These are phyloP conservation scores for Pachysandra terminalis DNA, from an alignment of 164 flowering plant genomes.

Conservation along the genomic window DNA sequence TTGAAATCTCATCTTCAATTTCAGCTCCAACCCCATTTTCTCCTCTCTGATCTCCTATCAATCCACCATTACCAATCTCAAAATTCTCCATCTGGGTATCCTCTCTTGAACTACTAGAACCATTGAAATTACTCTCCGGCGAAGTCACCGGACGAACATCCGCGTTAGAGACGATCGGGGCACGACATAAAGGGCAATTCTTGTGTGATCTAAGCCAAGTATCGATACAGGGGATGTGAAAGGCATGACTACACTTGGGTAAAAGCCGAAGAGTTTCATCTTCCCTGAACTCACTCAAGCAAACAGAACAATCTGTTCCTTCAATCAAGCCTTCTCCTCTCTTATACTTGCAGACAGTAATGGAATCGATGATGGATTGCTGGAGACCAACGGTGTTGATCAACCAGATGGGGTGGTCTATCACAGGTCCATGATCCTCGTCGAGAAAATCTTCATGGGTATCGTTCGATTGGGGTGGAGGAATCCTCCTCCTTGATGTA, in stretches of 20 bases:
- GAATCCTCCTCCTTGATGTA: background rate
- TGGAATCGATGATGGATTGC: slow-evolving; percentile 37
- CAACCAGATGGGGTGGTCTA: slow-evolving; percentile 51
- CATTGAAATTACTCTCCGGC: slow-evolving; percentile 7
- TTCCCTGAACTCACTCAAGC: slow-evolving; percentile 55
- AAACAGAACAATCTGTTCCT: slow-evolving; percentile 66
- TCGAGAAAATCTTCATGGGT: slow-evolving; percentile 27
- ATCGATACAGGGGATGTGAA: slow-evolving; percentile 65
- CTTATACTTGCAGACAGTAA: slow-evolving; percentile 35
- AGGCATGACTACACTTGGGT: slow-evolving; percentile 77
- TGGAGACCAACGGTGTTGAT: slow-evolving; percentile 46
- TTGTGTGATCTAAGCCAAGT: slow-evolving; percentile 69
- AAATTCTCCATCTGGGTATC: slow-evolving; percentile 25
- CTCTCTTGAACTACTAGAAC: slow-evolving; percentile 6
- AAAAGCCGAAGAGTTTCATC: slow-evolving; percentile 51
- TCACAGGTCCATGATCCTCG: slow-evolving; percentile 16
- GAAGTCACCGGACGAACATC: background rate
- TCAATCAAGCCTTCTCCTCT: slow-evolving; percentile 44
- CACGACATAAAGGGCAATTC: slow-evolving; percentile 69
- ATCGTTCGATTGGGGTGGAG: slow-evolving; percentile 1
- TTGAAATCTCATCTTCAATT: slow-evolving; percentile 12
- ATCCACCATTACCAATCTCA: slow-evolving; percentile 13
- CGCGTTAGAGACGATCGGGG: slow-evolving; percentile 26
- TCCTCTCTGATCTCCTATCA: slow-evolving; percentile 8
- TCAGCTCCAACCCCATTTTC: slow-evolving; percentile 11